A percentile compares a stretch with the other conserved stretches of the same genome.
These are phyloP conservation scores for Cucurbitaria berberidis DNA, from an alignment of 2,329 filamentous ascomycete genomes.

Conservation along the genomic window DNA sequence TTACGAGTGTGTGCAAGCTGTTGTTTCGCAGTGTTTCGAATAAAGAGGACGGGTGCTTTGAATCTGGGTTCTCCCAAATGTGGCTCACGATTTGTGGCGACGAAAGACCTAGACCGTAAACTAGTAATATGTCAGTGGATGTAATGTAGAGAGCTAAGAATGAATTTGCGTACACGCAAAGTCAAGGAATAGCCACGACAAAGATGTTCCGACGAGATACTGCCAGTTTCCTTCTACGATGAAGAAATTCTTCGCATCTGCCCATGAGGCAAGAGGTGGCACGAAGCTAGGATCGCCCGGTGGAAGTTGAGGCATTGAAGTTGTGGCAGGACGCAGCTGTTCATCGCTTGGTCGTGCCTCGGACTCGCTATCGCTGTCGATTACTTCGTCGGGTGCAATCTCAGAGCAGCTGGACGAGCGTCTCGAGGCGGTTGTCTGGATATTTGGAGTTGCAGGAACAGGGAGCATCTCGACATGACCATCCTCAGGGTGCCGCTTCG, in stretches of 20 bases:
- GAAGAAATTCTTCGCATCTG: constrained; percentile 43
- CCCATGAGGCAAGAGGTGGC: constrained; percentile 42
- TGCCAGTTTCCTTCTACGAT: constrained; percentile 46
- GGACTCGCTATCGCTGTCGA: constrained; percentile 36
- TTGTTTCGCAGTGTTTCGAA: constrained; percentile 34
- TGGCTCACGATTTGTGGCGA: constrained; percentile 45
- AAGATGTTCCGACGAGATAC: constrained; percentile 45
- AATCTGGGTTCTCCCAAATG: constrained; percentile 35
- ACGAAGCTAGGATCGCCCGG: constrained; percentile 56
- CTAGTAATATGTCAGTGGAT: constrained; percentile 6
- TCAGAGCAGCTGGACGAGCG: constrained; percentile 30
- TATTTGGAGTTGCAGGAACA: constrained; percentile 11
- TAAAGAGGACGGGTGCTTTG: constrained; percentile 19
- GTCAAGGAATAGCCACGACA: constrained; percentile 46
- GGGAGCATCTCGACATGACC: constrained; percentile 39
- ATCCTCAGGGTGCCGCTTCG: constrained; percentile 30
- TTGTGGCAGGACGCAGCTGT: constrained; percentile 5
- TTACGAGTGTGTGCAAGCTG: constrained; percentile 41
- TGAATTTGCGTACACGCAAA: constrained; percentile 35
- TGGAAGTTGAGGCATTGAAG: constrained; percentile 14
- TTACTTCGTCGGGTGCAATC: constrained; percentile 35
- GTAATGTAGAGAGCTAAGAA: neutral
- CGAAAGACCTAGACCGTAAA: constrained; percentile 45
- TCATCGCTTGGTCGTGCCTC: constrained; percentile 20
- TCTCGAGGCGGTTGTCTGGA: constrained; percentile 8